Percentiles rank a stretch among this genome's conserved stretches.
These are phyloP conservation scores for Biscogniauxia mediterranea DNA, from an alignment of 2,329 filamentous ascomycete species.

Conservation along the genomic window DNA sequence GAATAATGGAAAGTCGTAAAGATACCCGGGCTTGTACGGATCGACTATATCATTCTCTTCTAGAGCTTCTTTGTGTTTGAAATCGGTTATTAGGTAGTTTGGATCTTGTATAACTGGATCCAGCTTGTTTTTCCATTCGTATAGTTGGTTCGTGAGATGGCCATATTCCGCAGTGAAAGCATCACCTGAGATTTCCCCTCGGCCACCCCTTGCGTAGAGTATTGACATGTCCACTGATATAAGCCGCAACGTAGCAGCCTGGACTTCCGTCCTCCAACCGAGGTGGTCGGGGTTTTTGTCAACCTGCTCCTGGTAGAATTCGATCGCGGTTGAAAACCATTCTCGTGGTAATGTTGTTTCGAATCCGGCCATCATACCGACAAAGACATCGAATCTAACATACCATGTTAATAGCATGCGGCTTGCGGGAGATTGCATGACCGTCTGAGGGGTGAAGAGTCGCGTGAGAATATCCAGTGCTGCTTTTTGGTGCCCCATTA, in stretches of 20 bases:
- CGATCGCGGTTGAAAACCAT: constrained; percentile 70
- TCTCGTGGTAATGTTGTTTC: constrained; percentile 70
- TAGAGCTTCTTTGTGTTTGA: constrained; percentile 51
- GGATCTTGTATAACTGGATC: constrained; percentile 61
- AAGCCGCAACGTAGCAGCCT: constrained; percentile 64
- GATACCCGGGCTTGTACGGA: constrained; percentile 65
- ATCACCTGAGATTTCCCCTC: constrained; percentile 61
- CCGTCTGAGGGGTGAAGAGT: constrained; percentile 73
- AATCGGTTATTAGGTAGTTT: constrained; percentile 61
- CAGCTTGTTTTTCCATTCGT: constrained; percentile 54
- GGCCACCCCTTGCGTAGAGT: constrained; percentile 68
- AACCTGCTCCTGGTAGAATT: constrained; percentile 61
- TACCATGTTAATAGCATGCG: constrained; percentile 86
- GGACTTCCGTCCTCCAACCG: constrained; percentile 64
- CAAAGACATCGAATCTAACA: constrained; percentile 80
- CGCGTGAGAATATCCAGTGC: constrained; percentile 77
- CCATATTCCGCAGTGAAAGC: constrained; percentile 64
- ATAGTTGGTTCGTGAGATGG: constrained; percentile 46
- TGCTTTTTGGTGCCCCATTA: constrained; percentile 89
- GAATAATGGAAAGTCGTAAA: constrained; percentile 71
- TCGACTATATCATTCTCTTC: constrained; percentile 68
- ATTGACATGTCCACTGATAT: constrained; percentile 79
- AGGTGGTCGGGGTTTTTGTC: constrained; percentile 60
- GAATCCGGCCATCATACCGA: constrained; percentile 78
- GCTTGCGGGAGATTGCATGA: constrained; percentile 67